phyloP scores from a whole-genome alignment of 495 filamentous ascomycete genomes.

The Aspergillus sparsus region DNA sequence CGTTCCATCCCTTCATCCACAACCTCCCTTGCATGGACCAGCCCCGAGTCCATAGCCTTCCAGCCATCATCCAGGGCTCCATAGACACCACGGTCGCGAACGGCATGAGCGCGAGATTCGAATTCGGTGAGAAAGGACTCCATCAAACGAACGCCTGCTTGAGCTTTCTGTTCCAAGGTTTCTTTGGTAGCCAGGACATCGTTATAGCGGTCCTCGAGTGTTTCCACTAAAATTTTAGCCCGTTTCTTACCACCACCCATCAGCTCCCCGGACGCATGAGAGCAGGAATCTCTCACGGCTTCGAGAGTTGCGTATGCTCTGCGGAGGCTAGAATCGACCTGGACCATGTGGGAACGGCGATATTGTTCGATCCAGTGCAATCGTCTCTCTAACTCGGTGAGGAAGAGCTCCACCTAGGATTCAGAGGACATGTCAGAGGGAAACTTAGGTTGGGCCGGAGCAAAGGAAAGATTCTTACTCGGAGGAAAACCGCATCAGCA shows the following conservation, averaged over 20 bases:
- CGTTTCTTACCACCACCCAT: constrained; percentile 83
- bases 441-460: constrained; percentile 1
- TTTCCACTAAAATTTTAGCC: constrained; percentile 88
- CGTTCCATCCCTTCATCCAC: constrained; percentile 84
- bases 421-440: neutral
- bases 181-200: constrained; percentile 83
- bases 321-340: constrained; percentile 77
- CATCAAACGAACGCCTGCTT: constrained; percentile 81
- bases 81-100: constrained; percentile 61
- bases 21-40: constrained; percentile 73
- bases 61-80: constrained; percentile 66
- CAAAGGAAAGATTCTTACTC: constrained; percentile 41
- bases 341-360: constrained; percentile 75
- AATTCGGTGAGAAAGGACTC: constrained; percentile 81
- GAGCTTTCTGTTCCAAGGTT: constrained; percentile 87
- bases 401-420: constrained; percentile 78
- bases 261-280: constrained; percentile 84
- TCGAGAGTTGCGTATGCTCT: constrained; percentile 82
- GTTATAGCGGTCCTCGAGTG: constrained; percentile 86
- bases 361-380: constrained; percentile 89
- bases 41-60: constrained; percentile 69
- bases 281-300: constrained; percentile 84
- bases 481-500: constrained; percentile 66
- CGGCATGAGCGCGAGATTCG: constrained; percentile 76
- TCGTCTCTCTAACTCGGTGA: constrained; percentile 81